These are phyloP conservation scores for Skeletonema tropicum DNA, from an alignment of 108 stramenopile species.

Conservation along the genomic window DNA sequence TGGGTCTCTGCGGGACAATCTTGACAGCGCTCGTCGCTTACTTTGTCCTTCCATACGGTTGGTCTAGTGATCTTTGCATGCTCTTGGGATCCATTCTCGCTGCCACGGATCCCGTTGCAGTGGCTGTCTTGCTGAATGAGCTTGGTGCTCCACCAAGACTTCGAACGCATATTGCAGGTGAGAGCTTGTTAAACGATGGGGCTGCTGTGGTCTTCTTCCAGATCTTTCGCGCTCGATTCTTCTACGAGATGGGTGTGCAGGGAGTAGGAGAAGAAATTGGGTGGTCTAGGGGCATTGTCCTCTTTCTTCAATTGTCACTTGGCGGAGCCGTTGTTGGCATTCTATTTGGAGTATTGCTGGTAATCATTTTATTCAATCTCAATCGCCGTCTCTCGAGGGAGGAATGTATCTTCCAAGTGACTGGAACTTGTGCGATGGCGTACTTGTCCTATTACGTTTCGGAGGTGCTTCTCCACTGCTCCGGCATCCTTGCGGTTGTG, in stretches of 20 bases:
- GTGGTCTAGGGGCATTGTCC: slow-evolving; percentile 41
- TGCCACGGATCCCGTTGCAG: slow-evolving; percentile 95
- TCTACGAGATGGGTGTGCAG: slow-evolving; percentile 48
- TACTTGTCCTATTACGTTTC: slow-evolving; percentile 84
- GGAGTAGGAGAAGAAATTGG: slow-evolving; percentile 60
- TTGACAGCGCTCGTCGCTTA: slow-evolving; percentile 63
- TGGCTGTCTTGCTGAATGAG: slow-evolving; percentile 75
- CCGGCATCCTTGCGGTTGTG: slow-evolving; percentile 82
- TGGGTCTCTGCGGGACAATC: slow-evolving; percentile 71
- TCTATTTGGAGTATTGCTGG: slow-evolving; percentile 54
- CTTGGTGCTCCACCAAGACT: slow-evolving; percentile 73
- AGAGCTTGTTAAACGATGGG: slow-evolving; percentile 90
- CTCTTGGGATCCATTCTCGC: slow-evolving; percentile 88
- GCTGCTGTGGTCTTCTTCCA: slow-evolving; percentile 90
- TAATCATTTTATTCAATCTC: slow-evolving; percentile 49
- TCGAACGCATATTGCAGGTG: slow-evolving; percentile 78
- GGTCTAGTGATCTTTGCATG: slow-evolving; percentile 67
- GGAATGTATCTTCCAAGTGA: slow-evolving; percentile 82
- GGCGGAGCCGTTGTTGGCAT: slow-evolving; percentile 85
- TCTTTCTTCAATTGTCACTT: slow-evolving; percentile 75
- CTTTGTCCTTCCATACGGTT: slow-evolving; percentile 72
- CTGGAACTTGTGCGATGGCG: slow-evolving; percentile 70
- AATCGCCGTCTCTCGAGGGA: slow-evolving; percentile 68
- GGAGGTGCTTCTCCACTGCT: slow-evolving; percentile 60
- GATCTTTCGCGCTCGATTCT: slow-evolving; percentile 67